Evolutionary conservation across 768 basidiomycete species (phyloP).

Genomic region (Piloderma croceum): DNA sequence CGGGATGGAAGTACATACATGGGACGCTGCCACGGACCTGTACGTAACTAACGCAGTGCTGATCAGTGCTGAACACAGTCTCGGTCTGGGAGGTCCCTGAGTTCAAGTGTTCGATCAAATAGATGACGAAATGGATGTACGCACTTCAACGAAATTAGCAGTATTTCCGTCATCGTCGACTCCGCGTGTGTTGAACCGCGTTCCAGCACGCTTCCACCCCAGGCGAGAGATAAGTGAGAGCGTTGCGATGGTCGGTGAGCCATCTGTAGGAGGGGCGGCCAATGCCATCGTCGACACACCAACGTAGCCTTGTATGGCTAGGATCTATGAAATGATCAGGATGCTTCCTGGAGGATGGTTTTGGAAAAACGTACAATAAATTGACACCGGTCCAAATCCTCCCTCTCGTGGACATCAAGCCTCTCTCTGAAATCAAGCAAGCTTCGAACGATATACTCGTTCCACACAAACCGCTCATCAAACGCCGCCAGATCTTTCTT

Average conservation of each 20-base stretch:
- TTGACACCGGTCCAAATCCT: conserved; percentile 75
- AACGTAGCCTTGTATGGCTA: conserved; percentile 92
- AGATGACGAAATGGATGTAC: conserved; percentile 15
- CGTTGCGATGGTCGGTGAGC: conserved; percentile 66
- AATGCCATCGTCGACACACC: conserved; percentile 76
- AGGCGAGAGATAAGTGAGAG: conserved; percentile 81
- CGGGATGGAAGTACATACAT: conserved; percentile 47
- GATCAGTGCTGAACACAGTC: conserved; percentile 80
- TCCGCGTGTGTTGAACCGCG: conserved; percentile 93
- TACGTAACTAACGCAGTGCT: conserved; percentile 85
- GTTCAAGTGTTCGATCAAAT: conserved; percentile 7
- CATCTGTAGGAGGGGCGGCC: conserved; percentile 69
- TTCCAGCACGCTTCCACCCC: conserved; percentile 93
- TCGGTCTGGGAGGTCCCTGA: conserved; percentile 61
- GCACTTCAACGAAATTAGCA: conserved; percentile 93
- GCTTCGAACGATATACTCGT: conserved; percentile 82
- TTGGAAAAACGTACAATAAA: conserved; percentile 67
- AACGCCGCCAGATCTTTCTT: conserved; percentile 57
- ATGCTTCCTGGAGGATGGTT: conserved; percentile 3
- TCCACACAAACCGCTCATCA: conserved; percentile 92
- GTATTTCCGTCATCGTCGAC: conserved; percentile 94
- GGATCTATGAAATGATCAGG: conserved; percentile 43
- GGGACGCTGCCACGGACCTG: conserved; percentile 96
- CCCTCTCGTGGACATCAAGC: conserved; percentile 61
- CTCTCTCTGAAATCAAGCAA: conserved; percentile 83